A percentile compares a stretch with the other conserved stretches of the same genome.
These are phyloP conservation scores for Acanthamoeba rhysodes DNA, from an alignment of 208 protist species.

Conservation along the genomic window DNA sequence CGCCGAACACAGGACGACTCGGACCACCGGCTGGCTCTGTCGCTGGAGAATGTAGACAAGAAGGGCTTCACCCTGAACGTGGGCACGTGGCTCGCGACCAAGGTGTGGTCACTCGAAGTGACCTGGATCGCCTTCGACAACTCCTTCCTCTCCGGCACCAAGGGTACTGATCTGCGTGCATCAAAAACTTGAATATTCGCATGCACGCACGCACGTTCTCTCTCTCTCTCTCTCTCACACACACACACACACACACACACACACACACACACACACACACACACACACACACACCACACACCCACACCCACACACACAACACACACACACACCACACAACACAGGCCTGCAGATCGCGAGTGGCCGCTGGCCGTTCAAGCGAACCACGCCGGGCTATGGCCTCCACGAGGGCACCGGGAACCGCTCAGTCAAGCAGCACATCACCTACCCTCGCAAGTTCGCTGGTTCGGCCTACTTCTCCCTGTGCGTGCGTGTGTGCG, in stretches of 20 bases:
- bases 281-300: no score
- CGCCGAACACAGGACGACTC: slow-evolving; percentile 50
- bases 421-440: slow-evolving; percentile 20
- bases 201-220: no score
- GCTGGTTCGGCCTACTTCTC: not conserved
- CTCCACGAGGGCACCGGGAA: slow-evolving; percentile 26
- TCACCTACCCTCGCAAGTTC: slow-evolving; percentile 51
- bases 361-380: slow-evolving; percentile 64
- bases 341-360: not conserved
- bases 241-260: no score
- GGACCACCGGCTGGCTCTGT: slow-evolving; percentile 62
- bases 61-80: slow-evolving; percentile 60
- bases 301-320: no score
- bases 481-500: not conserved
- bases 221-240: not conserved
- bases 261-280: no score
- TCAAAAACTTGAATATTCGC: not conserved
- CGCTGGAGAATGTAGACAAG: not conserved
- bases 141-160: not conserved
- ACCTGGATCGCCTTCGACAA: slow-evolving; percentile 73
- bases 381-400: not conserved
- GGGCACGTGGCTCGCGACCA: slow-evolving; percentile 55
- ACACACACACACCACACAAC: no score
- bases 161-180: not conserved
- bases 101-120: slow-evolving; percentile 54